Conservation (phyloP, 768 basidiomycete genomes). For the Auricularia cornea region DNA sequence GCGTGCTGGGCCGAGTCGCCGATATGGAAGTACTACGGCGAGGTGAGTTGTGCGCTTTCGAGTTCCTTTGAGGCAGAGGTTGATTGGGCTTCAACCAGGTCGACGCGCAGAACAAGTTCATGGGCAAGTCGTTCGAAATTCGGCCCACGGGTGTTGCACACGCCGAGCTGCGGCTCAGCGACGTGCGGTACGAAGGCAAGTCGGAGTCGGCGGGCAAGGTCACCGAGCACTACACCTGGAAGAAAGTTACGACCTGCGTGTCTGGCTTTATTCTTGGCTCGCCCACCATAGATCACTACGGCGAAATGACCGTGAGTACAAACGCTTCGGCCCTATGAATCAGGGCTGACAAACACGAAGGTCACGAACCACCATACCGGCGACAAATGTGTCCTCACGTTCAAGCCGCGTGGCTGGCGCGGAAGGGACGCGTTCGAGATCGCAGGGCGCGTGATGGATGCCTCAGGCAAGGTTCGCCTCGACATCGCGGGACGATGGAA, state of each 20-base stretch:
- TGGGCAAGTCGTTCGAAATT: slow-evolving; percentile 95
- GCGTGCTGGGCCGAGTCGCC: slow-evolving; percentile 93
- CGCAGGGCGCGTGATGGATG: slow-evolving; percentile 70
- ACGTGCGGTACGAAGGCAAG: slow-evolving; percentile 26
- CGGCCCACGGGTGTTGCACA: slow-evolving; percentile 93
- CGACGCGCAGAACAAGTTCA: slow-evolving; percentile 94
- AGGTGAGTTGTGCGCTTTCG: slow-evolving; percentile 34
- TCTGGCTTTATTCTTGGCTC: slow-evolving; percentile 90
- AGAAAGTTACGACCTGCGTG: slow-evolving; percentile 85
- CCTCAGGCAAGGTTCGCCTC: slow-evolving; percentile 56
- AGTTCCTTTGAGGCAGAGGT: not conserved
- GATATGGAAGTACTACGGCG: slow-evolving; percentile 84
- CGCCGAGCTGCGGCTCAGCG: slow-evolving; percentile 58
- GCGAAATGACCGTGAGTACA: slow-evolving; percentile 78
- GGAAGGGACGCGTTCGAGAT: slow-evolving; percentile 90
- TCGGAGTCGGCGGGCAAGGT: slow-evolving; percentile 36
- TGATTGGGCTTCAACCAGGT: slow-evolving; percentile 40
- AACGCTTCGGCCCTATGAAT: too few relatives aligned
- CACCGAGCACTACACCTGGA: slow-evolving; percentile 90
- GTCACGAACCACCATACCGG: slow-evolving; percentile 85
- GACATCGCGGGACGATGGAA: slow-evolving; percentile 96
- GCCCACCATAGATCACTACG: slow-evolving; percentile 87
- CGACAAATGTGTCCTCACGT: slow-evolving; percentile 81
- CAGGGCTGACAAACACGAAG: slow-evolving; percentile 25
- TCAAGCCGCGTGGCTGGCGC: slow-evolving; percentile 94